Conservation (phyloP, 225 moss, liverwort and hornwort genomes). For the Lunularia cruciata region DNA sequence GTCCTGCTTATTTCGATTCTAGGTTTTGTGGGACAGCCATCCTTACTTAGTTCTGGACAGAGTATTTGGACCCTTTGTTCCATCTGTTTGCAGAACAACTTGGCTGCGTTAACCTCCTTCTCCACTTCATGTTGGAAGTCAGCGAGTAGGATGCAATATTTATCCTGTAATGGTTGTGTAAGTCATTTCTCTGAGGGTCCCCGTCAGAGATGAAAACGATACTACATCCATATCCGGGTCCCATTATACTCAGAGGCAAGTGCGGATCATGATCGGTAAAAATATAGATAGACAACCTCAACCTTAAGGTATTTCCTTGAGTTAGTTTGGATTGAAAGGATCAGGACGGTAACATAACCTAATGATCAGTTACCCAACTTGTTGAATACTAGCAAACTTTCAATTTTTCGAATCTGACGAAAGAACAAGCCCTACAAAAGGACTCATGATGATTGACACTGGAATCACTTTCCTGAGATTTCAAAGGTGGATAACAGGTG, state of each 20-base stretch:
- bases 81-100: background rate
- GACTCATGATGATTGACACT: too few relatives aligned
- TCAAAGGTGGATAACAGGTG: background rate
- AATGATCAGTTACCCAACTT: background rate
- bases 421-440: background rate
- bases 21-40: too few relatives aligned
- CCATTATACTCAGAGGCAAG: background rate
- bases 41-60: too few relatives aligned
- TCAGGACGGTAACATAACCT: background rate
- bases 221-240: too few relatives aligned
- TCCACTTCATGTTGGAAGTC: background rate
- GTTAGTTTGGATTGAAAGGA: background rate
- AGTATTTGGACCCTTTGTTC: background rate
- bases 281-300: too few relatives aligned
- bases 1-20: too few relatives aligned
- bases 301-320: background rate
- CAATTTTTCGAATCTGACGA: too few relatives aligned
- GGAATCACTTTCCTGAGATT: too few relatives aligned
- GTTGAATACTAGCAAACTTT: background rate
- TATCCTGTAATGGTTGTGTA: too few relatives aligned
- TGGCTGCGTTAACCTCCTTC: background rate
- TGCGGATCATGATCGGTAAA: background rate
- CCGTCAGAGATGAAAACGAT: too few relatives aligned
- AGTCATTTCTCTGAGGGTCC: too few relatives aligned
- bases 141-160: background rate